Percentiles rank a stretch among this genome's conserved stretches.
Evolutionary conservation across 2,329 filamentous ascomycete genomes (phyloP).

Genomic region (Coniochaeta ligniaria): DNA sequence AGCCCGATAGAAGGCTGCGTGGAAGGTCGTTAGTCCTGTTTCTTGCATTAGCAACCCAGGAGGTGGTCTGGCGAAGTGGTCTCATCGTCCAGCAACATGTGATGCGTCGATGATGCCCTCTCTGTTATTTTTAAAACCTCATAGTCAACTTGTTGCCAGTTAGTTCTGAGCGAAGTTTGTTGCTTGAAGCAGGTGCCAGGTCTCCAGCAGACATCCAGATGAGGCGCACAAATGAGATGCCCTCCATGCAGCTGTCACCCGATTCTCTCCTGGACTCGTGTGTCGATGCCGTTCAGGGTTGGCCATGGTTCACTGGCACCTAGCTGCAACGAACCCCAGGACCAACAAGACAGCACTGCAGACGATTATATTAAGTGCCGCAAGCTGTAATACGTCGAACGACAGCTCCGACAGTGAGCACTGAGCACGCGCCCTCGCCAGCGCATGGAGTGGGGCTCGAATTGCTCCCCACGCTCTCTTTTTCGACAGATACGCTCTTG

Average conservation of each 20-base stretch:
- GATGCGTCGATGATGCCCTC: background rate
- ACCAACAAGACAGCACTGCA: constrained; percentile 10
- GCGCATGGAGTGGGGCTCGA: constrained; percentile 5
- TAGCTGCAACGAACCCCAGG: constrained; percentile 7
- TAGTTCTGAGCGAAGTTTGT: background rate
- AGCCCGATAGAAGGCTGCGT: constrained; percentile 16
- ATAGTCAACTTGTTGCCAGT: background rate
- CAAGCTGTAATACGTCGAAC: constrained; percentile 1
- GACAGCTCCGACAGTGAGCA: too few species aligned
- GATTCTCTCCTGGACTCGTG: background rate
- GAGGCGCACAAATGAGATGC: constrained; percentile 1
- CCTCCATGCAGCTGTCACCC: constrained; percentile 1
- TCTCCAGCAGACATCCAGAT: background rate
- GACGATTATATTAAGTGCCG: constrained; percentile 12
- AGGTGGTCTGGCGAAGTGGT: background rate
- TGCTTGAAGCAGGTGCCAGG: background rate
- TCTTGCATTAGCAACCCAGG: background rate
- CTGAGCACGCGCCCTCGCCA: constrained; percentile 1
- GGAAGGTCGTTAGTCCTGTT: constrained; percentile 7
- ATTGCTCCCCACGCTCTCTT: constrained; percentile 6
- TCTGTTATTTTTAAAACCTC: background rate
- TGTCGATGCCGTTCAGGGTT: constrained; percentile 5
- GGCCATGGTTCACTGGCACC: background rate
- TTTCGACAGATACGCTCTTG: background rate
- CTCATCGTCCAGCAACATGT: background rate